Conservation (phyloP, 495 filamentous ascomycete species). For the Aspergillus haitiensis region DNA sequence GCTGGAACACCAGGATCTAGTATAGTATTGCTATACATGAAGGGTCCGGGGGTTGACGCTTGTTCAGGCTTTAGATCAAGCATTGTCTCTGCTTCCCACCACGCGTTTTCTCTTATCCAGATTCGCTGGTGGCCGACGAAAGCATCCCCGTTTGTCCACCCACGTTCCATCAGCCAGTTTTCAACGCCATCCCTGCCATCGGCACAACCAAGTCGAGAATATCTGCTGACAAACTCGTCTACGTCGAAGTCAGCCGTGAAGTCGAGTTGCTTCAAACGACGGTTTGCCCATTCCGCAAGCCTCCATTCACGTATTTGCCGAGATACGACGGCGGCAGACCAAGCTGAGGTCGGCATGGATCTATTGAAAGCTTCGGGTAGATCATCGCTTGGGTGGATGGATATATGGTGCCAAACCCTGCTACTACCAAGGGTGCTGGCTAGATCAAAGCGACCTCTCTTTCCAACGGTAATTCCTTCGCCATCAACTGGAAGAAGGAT, state of each 20-base stretch:
- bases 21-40: conserved; percentile 36
- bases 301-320: conserved; percentile 90
- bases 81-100: conserved; percentile 99
- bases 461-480: conserved; percentile 71
- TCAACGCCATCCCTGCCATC: conserved; percentile 93
- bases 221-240: conserved; percentile 85
- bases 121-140: conserved; percentile 85
- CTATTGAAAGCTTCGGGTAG: conserved; percentile 66
- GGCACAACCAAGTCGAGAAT: conserved; percentile 78
- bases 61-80: conserved; percentile 81
- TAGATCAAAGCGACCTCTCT: conserved; percentile 74
- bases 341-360: conserved; percentile 63
- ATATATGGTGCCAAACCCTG: conserved; percentile 93
- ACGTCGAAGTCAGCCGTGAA: conserved; percentile 96
- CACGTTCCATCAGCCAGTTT: conserved; percentile 91
- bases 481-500: conserved; percentile 79
- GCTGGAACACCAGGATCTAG: conserved; percentile 34
- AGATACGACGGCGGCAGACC: conserved; percentile 90
- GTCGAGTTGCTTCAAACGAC: conserved; percentile 87
- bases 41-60: conserved; percentile 28
- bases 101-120: conserved; percentile 91
- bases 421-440: conserved; percentile 68
- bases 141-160: conserved; percentile 98
- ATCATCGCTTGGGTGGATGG: conserved; percentile 88
- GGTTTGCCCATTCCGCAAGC: conserved; percentile 93